Base-by-base conservation (phyloP, 1,139 yeast genomes). In the Nakaseomyces sp. region DNA sequence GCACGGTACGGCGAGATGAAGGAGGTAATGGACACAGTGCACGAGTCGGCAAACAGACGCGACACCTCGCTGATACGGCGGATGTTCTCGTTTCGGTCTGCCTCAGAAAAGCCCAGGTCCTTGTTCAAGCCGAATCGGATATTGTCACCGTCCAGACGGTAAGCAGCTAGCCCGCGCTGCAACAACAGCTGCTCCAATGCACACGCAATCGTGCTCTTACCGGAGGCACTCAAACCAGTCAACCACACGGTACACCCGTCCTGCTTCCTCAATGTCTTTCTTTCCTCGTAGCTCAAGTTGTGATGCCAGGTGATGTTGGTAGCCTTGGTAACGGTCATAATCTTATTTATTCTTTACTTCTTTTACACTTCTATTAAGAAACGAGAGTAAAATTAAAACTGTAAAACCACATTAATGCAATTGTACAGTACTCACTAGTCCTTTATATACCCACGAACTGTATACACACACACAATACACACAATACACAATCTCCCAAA, bases 231-330 rank as follows among this genome's bases (percentile, higher is more conserved):
- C 52, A 89, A 74, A 2, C 97, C 97, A 9, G 97, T 89, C 56
- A 89, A 74, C 97, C 97, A 89, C 36, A 89, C 73, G 19, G 97
- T 89, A 48, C 85, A 81, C 42, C 97, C 97, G 50, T 74, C 74
- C 69, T 89, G 96, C 50, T 81, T 79, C 52, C 87, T 78, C 47
- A 85, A 69, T 22, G 63, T 67, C 40, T 76, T 66, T 58, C 97
- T 82, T 68, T 89, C 96, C 18, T 72, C 78, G 65, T 83, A 88
- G 26, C 93, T 81, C 56, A 89, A 72, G 60, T 93, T 91, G 52
- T 77, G 79, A 68, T 89, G 97, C 96, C 97, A 89, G 53, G 96
- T 87, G 65, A 89, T 87, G 61, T 89, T 89, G 43, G 96, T 81
- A 57, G 96, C 93, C 96, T 88, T 89, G 45, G 26, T 39, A 9